These are phyloP conservation scores for Kodamaea kakaduensis DNA, from an alignment of 805 yeast genomes.

Conservation along the genomic window DNA sequence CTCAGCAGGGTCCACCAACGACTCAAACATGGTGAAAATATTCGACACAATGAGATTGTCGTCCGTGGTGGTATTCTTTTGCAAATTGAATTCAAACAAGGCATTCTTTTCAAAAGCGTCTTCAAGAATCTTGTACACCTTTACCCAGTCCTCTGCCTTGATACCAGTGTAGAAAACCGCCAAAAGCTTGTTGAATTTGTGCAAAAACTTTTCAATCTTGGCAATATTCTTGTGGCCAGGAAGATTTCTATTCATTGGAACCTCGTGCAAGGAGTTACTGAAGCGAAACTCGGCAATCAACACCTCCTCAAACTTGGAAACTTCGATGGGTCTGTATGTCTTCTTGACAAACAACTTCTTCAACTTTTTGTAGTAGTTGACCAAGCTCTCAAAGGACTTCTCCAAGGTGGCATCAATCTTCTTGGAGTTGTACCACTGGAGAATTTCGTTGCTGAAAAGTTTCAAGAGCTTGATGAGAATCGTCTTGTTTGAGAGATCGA, in stretches of 20 bases:
- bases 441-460: constrained; percentile 62
- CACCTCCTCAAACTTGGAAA: constrained; percentile 36
- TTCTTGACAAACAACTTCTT: constrained; percentile 69
- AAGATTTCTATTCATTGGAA: constrained; percentile 44
- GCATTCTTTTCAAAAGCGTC: constrained; percentile 57
- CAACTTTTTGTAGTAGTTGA: constrained; percentile 55
- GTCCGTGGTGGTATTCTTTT: constrained; percentile 38
- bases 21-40: constrained; percentile 64
- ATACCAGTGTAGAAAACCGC: constrained; percentile 53
- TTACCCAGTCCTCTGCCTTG: constrained; percentile 72
- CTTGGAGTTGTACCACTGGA: constrained; percentile 44
- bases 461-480: constrained; percentile 62
- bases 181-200: constrained; percentile 59
- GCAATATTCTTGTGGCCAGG: constrained; percentile 43
- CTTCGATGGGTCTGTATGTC: constrained; percentile 57
- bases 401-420: constrained; percentile 34
- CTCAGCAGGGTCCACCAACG: constrained; percentile 48
- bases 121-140: constrained; percentile 69
- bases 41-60: constrained; percentile 62
- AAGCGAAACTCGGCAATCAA: constrained; percentile 40
- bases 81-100: constrained; percentile 53
- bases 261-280: constrained; percentile 39
- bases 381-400: constrained; percentile 36
- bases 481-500: constrained; percentile 56
- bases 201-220: constrained; percentile 58